phyloP scores from a whole-genome alignment of 345 rosid species.

The Ailanthus altissimus region DNA sequence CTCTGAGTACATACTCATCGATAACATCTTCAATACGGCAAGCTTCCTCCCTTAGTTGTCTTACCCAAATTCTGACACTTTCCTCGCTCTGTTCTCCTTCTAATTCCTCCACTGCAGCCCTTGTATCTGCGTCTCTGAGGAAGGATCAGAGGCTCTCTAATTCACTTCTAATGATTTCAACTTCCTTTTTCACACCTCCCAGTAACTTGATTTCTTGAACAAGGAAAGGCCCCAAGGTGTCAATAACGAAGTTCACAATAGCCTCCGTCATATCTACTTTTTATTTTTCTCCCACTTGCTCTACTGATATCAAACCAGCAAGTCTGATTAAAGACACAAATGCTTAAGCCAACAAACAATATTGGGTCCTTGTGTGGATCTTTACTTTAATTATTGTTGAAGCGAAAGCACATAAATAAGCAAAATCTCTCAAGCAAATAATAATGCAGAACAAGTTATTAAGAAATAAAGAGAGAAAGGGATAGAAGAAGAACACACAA shows the following conservation, averaged over 20 bases:
- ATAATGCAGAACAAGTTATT: too few species aligned
- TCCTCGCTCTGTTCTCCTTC: not conserved
- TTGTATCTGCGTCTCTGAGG: conserved; percentile 24
- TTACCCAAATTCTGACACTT: conserved; percentile 23
- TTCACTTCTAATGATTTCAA: conserved; percentile 14
- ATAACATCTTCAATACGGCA: conserved; percentile 29
- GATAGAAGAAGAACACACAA: too few species aligned
- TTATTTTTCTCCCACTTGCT: too few species aligned
- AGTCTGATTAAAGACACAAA: too few species aligned
- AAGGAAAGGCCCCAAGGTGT: conserved; percentile 5
- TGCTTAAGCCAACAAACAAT: too few species aligned
- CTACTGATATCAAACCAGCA: too few species aligned
- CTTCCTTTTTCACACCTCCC: not conserved
- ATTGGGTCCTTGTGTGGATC: too few species aligned
- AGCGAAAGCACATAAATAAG: too few species aligned
- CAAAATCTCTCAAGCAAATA: too few species aligned
- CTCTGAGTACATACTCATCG: conserved; percentile 19
- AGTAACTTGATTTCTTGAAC: conserved; percentile 12
- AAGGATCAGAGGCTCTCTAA: conserved; percentile 15
- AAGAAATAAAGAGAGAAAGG: too few species aligned
- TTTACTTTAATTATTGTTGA: too few species aligned
- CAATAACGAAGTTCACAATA: not conserved
- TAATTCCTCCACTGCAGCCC: not conserved
- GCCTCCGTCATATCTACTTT: not conserved
- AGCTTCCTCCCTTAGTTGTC: conserved; percentile 22